These are phyloP conservation scores for Carnegiea gigantea DNA, from an alignment of 179 eudicot genomes.

Conservation along the genomic window DNA sequence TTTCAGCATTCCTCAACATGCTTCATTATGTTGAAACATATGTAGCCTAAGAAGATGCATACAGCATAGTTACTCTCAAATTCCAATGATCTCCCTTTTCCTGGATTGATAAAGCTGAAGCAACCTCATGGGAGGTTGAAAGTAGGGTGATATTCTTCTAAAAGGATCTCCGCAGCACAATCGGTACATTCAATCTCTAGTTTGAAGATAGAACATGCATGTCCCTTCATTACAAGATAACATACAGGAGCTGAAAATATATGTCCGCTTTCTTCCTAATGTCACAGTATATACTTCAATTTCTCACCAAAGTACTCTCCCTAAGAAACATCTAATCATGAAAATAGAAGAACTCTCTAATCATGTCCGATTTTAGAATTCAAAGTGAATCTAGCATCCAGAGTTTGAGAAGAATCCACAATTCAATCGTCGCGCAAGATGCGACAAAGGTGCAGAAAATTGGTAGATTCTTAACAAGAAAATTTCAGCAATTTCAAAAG, in stretches of 20 bases:
- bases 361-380: neutral
- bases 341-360: too few species aligned
- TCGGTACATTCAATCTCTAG: neutral
- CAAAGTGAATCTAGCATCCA: neutral
- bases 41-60: neutral
- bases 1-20: neutral
- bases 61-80: neutral
- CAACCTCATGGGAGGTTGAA: neutral
- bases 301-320: neutral
- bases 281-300: neutral
- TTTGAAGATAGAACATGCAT: neutral
- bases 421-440: neutral
- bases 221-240: neutral
- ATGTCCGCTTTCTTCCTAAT: neutral
- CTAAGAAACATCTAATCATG: neutral
- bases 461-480: too few species aligned
- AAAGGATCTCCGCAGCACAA: neutral
- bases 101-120: neutral
- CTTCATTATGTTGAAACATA: neutral
- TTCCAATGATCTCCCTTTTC: neutral
- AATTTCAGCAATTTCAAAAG: too few species aligned
- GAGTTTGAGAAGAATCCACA: neutral
- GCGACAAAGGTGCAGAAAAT: too few species aligned
- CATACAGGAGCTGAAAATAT: neutral
- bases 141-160: neutral